Evolutionary conservation across 441 rosid species (phyloP).

Genomic region (Populus hybrid): DNA sequence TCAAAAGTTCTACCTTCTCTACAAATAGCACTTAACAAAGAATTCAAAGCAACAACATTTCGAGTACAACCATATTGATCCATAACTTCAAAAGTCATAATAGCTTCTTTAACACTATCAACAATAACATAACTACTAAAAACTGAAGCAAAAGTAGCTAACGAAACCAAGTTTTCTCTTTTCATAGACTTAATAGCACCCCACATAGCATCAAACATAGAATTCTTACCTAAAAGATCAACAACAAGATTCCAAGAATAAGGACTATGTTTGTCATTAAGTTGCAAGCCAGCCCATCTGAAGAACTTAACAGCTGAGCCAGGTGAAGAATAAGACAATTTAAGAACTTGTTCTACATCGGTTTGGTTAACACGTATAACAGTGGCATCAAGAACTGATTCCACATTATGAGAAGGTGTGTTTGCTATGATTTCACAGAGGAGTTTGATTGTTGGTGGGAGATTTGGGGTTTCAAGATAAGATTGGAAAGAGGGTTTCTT

Average conservation of each 20-base stretch:
- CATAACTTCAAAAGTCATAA: constrained; percentile 52
- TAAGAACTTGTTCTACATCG: constrained; percentile 56
- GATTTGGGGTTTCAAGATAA: constrained; percentile 35
- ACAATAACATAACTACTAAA: constrained; percentile 56
- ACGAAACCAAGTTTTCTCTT: constrained; percentile 39
- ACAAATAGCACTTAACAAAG: constrained; percentile 64
- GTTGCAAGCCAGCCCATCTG: constrained; percentile 56
- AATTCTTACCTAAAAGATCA: constrained; percentile 60
- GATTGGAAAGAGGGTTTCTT: constrained; percentile 35
- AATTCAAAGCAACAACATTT: constrained; percentile 50
- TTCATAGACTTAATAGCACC: constrained; percentile 60
- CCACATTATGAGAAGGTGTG: constrained; percentile 44
- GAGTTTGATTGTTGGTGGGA: constrained; percentile 32
- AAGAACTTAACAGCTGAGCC: constrained; percentile 56
- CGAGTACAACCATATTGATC: constrained; percentile 41
- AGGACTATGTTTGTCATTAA: constrained; percentile 46
- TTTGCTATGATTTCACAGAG: constrained; percentile 48
- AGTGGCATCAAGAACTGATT: constrained; percentile 34
- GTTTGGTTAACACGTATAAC: constrained; percentile 35
- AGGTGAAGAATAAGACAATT: constrained; percentile 50
- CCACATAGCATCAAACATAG: constrained; percentile 62
- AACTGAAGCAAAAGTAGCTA: constrained; percentile 63
- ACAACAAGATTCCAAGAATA: constrained; percentile 70
- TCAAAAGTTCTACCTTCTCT: constrained; percentile 43
- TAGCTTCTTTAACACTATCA: constrained; percentile 37